Evolutionary conservation across 805 yeast species (phyloP), one percentile per base, ranked within the genome.

Genomic region (Metschnikowia orientalis): DNA sequence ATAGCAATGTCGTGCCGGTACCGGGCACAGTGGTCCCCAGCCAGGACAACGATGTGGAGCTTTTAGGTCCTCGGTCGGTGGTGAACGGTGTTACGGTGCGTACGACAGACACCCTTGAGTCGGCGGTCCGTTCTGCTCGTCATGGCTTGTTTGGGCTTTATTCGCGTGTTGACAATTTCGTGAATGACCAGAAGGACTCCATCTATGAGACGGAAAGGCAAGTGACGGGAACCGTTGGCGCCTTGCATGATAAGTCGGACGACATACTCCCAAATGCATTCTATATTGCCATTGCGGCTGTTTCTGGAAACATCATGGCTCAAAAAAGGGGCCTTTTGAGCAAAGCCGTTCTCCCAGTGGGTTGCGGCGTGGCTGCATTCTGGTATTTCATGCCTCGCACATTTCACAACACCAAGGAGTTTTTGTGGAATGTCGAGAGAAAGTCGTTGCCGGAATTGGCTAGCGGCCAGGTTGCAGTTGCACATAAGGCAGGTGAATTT

Each of bases 311-410:
- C 28, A 79, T 86, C 32, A 47, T 79, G 30, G 75, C 92, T 2
- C 81, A 94, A 49, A 76, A 79, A 47, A 69, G 82, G 37, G 76
- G 76, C 36, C 44, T 79, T 14, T 32, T 79, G 2, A 50, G 81
- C 8, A 75, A 79, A 48, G 63, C 69, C 3, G 41, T 71, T 1
- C 60, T 73, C 10, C 95, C 95, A 1, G 35, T 79, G 2, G 59
- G 64, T 0, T 68, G 81, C 33, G 92, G 89, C 9, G 41, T 72
- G 18, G 71, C 63, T 5, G 77, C 90, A 1, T 84, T 87, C 61
- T 73, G 66, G 39, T 69, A 73, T 54, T 79, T 83, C 47, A 68
- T 85, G 48, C 95, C 95, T 11, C 59, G 69, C 31, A 87, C 95
- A 0, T 84, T 74, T 48, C 48, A 51, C 25, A 84, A 81, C 54